A percentile compares a stretch with the other conserved stretches of the same genome.
Evolutionary conservation across 2,329 filamentous ascomycete species (phyloP).

Genomic region (Torrubiellomyces zombiae): DNA sequence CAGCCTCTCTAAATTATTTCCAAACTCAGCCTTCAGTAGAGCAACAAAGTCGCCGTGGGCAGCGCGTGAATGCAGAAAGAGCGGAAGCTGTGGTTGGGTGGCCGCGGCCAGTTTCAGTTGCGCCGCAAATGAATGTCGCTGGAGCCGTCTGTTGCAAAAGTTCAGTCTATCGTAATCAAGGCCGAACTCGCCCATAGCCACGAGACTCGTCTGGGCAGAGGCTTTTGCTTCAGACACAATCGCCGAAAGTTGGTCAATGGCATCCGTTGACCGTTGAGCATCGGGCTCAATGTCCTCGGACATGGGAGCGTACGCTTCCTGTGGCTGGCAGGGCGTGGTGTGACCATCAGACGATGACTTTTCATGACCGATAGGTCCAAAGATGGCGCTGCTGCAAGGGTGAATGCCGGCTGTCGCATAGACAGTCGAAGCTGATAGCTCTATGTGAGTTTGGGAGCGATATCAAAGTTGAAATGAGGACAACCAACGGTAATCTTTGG

Average conservation of each 20-base stretch:
- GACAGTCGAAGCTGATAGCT: conserved; percentile 64
- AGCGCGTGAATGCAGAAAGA: conserved; percentile 85
- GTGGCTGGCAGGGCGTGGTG: conserved; percentile 35
- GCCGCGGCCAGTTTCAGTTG: conserved; percentile 65
- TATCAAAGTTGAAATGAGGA: too few relatives aligned
- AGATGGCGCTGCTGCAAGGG: conserved; percentile 70
- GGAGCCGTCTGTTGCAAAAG: conserved; percentile 60
- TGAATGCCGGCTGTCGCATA: conserved; percentile 90
- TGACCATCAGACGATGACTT: conserved; percentile 19
- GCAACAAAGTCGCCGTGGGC: conserved; percentile 72
- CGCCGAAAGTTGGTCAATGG: conserved; percentile 42
- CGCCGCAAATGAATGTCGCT: conserved; percentile 68
- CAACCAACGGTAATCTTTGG: conserved; percentile 55
- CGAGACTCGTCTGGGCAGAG: conserved; percentile 27
- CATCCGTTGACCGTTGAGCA: conserved; percentile 23
- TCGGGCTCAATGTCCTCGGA: conserved; percentile 32
- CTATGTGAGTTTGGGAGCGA: conserved; percentile 1
- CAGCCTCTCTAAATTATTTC: conserved; percentile 43
- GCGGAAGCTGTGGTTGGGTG: conserved; percentile 55
- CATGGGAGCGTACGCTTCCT: conserved; percentile 29
- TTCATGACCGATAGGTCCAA: conserved; percentile 40
- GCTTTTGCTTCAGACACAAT: conserved; percentile 45
- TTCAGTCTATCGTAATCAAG: conserved; percentile 90
- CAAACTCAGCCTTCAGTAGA: conserved; percentile 44
- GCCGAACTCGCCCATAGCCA: conserved; percentile 88